Percentiles rank a stretch among this genome's conserved stretches.
These are phyloP conservation scores for Leptographium galeiforme DNA, from an alignment of 2,329 filamentous ascomycete species.

Conservation along the genomic window DNA sequence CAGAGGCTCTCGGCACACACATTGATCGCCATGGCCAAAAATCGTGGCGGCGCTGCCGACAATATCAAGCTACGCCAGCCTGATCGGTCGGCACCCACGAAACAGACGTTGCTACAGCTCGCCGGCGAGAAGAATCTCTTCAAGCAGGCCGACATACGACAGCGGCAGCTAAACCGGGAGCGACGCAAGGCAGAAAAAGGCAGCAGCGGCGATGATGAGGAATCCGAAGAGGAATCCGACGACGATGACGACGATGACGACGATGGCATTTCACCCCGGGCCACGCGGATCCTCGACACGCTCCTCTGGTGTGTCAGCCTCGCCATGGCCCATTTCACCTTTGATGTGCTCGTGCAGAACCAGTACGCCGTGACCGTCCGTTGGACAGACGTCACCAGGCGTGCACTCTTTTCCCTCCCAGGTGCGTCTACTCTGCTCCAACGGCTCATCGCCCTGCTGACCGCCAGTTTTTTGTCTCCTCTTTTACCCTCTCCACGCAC, in stretches of 20 bases:
- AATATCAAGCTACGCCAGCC: constrained; percentile 54
- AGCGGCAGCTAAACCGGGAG: constrained; percentile 20
- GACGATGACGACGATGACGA: constrained; percentile 20
- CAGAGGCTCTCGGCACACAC: neutral
- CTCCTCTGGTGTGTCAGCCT: constrained; percentile 48
- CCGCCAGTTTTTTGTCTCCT: constrained; percentile 38
- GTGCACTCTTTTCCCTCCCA: constrained; percentile 37
- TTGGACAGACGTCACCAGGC: constrained; percentile 40
- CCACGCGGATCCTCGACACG: constrained; percentile 41
- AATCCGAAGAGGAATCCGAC: constrained; percentile 17
- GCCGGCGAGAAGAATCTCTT: constrained; percentile 52
- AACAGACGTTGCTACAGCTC: constrained; percentile 60
- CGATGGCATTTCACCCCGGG: constrained; percentile 25
- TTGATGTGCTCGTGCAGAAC: constrained; percentile 66
- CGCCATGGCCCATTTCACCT: constrained; percentile 60
- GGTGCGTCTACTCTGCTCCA: neutral
- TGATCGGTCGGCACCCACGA: constrained; percentile 46
- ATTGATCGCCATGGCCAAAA: constrained; percentile 1
- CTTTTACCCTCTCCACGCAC: constrained; percentile 43
- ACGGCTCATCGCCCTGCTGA: neutral
- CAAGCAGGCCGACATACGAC: constrained; percentile 29
- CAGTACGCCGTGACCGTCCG: constrained; percentile 59
- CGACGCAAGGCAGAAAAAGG: constrained; percentile 11
- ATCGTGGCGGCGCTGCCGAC: constrained; percentile 25
- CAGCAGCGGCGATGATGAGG: constrained; percentile 18